Conservation (phyloP, 2,329 filamentous ascomycete genomes). For the Hypoxylon sp. region DNA sequence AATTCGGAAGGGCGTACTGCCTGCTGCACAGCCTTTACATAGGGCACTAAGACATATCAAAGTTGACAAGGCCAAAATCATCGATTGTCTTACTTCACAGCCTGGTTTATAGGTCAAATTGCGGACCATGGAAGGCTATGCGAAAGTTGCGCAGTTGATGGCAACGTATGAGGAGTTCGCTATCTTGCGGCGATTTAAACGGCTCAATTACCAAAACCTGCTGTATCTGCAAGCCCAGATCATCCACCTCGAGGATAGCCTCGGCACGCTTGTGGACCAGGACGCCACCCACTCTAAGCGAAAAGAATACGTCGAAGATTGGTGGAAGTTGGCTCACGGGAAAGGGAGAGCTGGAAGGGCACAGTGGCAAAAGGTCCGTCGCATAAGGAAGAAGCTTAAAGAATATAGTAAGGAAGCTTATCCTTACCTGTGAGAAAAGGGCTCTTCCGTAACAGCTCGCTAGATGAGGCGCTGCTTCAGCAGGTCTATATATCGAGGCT, state of each 20-base stretch:
- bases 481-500: not conserved
- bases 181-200: constrained; percentile 11
- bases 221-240: constrained; percentile 19
- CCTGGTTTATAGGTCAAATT: not conserved
- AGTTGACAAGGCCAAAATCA: not conserved
- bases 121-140: constrained; percentile 10
- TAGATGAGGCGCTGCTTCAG: constrained; percentile 1
- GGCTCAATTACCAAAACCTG: constrained; percentile 12
- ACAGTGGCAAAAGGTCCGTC: not conserved
- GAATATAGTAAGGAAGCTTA: constrained; percentile 3
- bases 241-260: constrained; percentile 8
- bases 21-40: not conserved
- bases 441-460: not conserved
- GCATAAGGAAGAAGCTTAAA: not conserved
- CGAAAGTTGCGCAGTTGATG: constrained; percentile 18
- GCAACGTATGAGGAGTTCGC: constrained; percentile 12
- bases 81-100: constrained; percentile 1
- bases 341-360: not conserved
- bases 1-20: constrained; percentile 3
- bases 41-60: not conserved
- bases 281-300: not conserved
- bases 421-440: not conserved
- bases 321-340: constrained; percentile 2
- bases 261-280: constrained; percentile 5
- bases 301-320: constrained; percentile 9